Evolutionary conservation across 225 moss, liverwort and hornwort species (phyloP), one percentile per base, ranked within the genome.

Genomic region (Asterella californica): DNA sequence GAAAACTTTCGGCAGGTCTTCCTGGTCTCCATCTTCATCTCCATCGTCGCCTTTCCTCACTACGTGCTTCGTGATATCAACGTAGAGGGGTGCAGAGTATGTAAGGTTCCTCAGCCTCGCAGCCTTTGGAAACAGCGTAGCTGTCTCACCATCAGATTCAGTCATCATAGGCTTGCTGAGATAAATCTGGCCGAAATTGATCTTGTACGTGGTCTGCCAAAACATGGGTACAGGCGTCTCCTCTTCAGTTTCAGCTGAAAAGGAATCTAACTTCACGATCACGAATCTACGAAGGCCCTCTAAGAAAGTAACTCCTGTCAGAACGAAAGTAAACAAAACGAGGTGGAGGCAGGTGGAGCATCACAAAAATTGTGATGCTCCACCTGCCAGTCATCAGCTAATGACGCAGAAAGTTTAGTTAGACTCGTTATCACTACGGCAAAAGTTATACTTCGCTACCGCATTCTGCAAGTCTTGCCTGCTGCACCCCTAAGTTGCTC

Each of bases 101-200:
- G 99, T 99, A 50, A 99, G 87, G 75, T 99, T 99, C 76, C 99
- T 92, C n/a, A 99, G 91, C 59, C 99, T 86, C 0, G 99, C 99
- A 81, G 99, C 99, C 82, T 99, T 99, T 0, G 99, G 99, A 79
- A 94, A 99, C 80, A 99, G 93, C 14, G 99, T 99, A 49, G 99
- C 99, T 12, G 99, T 99, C 82, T 99, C 99, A 75, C 99, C 99
- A 82, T 99, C 99, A 54, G 99, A 94, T 79, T 99, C 99, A 8
- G 99, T 99, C 95, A 99, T 99, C 99, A 99, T 99, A 75, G 99
- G 99, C 74, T 95, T 99, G 76, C 95, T 95, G 30, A 99, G 84
- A 79, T 99, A 99, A 72, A 99, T 99, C 85, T 99, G 99, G 47
- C 99, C 99, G 29, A 99, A 99, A 72, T 99, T 99, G 83, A 99